Percentiles rank a stretch among this genome's conserved stretches.
phyloP scores from a whole-genome alignment of 2,329 filamentous ascomycete genomes.

The Cladophialophora chaetospira region DNA sequence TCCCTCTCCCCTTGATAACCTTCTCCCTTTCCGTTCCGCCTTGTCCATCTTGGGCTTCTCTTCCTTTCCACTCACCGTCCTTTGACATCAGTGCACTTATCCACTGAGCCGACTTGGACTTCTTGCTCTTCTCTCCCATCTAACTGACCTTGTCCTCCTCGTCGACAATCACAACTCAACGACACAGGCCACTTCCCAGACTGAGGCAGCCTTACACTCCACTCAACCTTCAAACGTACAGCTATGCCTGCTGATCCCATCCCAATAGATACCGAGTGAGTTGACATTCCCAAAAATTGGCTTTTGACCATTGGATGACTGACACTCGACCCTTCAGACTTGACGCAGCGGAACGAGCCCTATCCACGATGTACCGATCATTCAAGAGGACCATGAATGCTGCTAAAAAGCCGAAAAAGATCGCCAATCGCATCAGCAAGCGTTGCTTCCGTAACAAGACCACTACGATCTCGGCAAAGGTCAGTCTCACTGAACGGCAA shows the following conservation, averaged over 20 bases:
- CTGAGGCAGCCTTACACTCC: no score
- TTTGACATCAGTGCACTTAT: no score
- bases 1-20: no score
- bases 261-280: slow-evolving; percentile 6
- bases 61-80: no score
- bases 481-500: not conserved
- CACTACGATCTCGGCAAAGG: slow-evolving; percentile 6
- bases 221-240: no score
- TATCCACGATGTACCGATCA: not conserved
- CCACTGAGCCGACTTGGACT: no score
- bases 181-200: no score
- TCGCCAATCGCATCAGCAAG: slow-evolving; percentile 14
- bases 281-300: not conserved
- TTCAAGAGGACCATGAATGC: slow-evolving; percentile 5
- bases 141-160: no score
- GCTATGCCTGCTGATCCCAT: not conserved
- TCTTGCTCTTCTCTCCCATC: no score
- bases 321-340: slow-evolving; percentile 5
- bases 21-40: no score
- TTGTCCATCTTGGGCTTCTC: no score
- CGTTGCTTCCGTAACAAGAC: not conserved
- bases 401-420: slow-evolving; percentile 8
- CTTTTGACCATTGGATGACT: not conserved
- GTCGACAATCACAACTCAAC: no score
- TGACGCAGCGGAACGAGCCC: not conserved